phyloP scores from a whole-genome alignment of 2,329 filamentous ascomycete species.

The Plenodomus tracheiphilus region DNA sequence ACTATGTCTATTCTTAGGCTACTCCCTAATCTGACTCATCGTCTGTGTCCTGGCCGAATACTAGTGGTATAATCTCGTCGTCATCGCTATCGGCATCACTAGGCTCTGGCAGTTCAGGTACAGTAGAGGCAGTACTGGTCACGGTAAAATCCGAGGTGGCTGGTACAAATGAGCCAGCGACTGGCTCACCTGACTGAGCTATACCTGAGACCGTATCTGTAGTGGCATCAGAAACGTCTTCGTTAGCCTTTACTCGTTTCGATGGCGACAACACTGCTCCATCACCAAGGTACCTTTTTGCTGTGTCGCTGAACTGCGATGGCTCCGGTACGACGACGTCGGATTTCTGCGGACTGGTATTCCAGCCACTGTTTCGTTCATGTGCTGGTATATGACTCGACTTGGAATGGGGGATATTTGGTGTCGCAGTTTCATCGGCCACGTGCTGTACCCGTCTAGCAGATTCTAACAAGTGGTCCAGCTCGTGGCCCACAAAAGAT shows the following conservation, averaged over 20 bases:
- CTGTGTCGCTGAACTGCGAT: constrained; percentile 7
- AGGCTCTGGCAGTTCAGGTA: constrained; percentile 20
- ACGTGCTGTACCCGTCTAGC: constrained; percentile 12
- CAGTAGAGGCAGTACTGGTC: constrained; percentile 17
- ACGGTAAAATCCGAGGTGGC: constrained; percentile 21
- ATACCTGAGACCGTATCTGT: constrained; percentile 3
- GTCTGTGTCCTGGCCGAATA: constrained; percentile 42
- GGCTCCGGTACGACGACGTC: background rate
- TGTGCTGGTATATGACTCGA: background rate
- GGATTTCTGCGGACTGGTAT: background rate
- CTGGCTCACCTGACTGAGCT: constrained; percentile 2
- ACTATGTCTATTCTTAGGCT: background rate
- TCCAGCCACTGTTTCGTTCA: background rate
- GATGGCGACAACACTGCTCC: constrained; percentile 26
- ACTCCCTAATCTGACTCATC: constrained; percentile 35
- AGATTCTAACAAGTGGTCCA: constrained; percentile 27
- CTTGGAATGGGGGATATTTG: constrained; percentile 8
- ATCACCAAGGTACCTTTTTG: constrained; percentile 30
- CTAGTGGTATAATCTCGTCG: constrained; percentile 30
- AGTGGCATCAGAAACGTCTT: constrained; percentile 6
- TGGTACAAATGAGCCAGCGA: constrained; percentile 3
- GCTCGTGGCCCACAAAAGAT: constrained; percentile 44
- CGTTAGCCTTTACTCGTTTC: constrained; percentile 31
- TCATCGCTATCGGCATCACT: constrained; percentile 30
- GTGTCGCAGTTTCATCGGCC: constrained; percentile 18